phyloP scores from a whole-genome alignment of 331 rosid species.

The Rhamnella rubrinervis region DNA sequence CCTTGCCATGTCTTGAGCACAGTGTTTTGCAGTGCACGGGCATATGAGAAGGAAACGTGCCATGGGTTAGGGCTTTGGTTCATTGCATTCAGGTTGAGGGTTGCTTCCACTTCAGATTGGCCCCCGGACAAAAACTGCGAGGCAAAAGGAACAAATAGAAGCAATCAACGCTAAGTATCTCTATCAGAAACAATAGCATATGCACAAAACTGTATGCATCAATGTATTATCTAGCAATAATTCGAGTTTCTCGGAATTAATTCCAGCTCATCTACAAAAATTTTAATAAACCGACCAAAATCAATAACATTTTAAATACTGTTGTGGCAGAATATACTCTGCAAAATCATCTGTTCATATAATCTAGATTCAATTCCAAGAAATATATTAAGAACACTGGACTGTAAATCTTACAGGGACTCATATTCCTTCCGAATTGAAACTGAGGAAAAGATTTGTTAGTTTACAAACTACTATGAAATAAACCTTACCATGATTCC shows the following conservation, averaged over 20 bases:
- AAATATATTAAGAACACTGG: background rate
- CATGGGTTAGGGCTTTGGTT: constrained; percentile 99
- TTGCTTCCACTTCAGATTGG: constrained; percentile 93
- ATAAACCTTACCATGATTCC: constrained; percentile 83
- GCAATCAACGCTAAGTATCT: background rate
- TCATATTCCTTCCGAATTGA: too few relatives aligned
- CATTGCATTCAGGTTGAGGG: constrained; percentile 92
- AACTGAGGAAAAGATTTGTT: background rate
- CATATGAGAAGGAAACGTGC: constrained; percentile 98
- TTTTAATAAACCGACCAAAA: background rate
- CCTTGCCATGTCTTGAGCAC: constrained; percentile 99
- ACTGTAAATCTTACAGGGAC: too few relatives aligned
- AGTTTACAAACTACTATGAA: background rate
- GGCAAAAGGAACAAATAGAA: constrained; percentile 22
- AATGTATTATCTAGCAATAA: background rate
- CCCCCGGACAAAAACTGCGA: constrained; percentile 95
- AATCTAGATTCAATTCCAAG: too few relatives aligned
- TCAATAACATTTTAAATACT: background rate
- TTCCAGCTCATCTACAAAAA: constrained; percentile 3
- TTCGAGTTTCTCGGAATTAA: background rate
- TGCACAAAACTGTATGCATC: background rate
- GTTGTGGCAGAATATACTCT: too few relatives aligned
- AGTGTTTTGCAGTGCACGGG: constrained; percentile 89
- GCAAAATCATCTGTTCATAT: too few relatives aligned
- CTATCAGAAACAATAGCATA: background rate